These are phyloP conservation scores for Calocybe gangraenosa DNA, from an alignment of 768 basidiomycete species.

Conservation along the genomic window DNA sequence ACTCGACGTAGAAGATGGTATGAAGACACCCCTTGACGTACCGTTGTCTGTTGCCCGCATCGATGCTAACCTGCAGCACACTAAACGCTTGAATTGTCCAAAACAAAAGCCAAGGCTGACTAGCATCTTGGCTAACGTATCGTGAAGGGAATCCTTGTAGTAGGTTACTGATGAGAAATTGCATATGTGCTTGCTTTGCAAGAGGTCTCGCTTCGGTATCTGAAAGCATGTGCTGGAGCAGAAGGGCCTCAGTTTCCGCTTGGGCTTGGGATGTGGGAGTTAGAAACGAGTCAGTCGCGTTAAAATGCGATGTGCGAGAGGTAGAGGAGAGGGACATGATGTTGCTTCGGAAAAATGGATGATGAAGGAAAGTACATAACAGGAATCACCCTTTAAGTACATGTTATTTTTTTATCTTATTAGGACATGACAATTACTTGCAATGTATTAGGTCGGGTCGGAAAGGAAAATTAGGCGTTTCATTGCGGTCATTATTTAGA, in stretches of 20 bases:
- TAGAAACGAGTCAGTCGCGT: constrained; percentile 53
- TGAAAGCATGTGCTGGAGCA: constrained; percentile 51
- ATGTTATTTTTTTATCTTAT: no score
- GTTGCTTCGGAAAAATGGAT: no score
- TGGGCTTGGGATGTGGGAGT: constrained; percentile 64
- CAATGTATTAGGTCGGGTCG: no score
- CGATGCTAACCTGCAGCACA: constrained; percentile 70
- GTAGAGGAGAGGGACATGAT: constrained; percentile 11
- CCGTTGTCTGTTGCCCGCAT: constrained; percentile 75
- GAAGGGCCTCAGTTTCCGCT: constrained; percentile 59
- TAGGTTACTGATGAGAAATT: constrained; percentile 70
- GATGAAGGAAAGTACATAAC: constrained; percentile 7
- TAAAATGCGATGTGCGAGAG: constrained; percentile 19
- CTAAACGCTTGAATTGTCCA: constrained; percentile 90
- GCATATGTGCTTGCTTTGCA: constrained; percentile 63
- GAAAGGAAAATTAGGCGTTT: constrained; percentile 5
- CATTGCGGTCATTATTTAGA: constrained; percentile 10
- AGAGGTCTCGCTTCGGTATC: constrained; percentile 31
- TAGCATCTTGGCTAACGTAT: constrained; percentile 87
- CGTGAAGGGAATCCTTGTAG: constrained; percentile 76
- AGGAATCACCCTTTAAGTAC: no score
- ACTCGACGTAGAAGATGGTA: no score
- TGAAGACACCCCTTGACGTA: constrained; percentile 31
- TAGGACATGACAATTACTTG: no score
- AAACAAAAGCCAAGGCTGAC: constrained; percentile 92